A percentile compares a stretch with the other conserved stretches of the same genome.
phyloP scores from a whole-genome alignment of 140 eudicot genomes.

The Cichorium intybus region DNA sequence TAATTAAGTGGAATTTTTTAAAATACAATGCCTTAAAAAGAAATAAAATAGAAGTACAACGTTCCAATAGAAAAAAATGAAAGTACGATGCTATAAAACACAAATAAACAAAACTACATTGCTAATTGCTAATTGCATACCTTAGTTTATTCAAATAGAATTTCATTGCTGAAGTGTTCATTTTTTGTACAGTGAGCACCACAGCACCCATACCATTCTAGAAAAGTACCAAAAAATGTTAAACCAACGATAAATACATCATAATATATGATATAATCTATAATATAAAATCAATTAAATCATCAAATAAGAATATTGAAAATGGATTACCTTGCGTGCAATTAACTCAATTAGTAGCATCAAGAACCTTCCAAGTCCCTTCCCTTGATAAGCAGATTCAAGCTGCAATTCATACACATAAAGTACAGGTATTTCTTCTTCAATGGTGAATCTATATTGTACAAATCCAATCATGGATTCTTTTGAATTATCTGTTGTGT shows the following conservation, averaged over 20 bases:
- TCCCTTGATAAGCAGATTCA: conserved; percentile 74
- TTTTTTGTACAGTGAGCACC: conserved; percentile 89
- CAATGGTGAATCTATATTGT: conserved; percentile 72
- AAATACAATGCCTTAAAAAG: no score
- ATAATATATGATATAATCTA: neutral
- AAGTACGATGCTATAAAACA: no score
- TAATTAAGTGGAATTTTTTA: no score
- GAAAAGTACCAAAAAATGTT: neutral
- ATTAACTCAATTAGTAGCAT: conserved; percentile 84
- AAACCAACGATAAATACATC: neutral
- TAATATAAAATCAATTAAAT: neutral
- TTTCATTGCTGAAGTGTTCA: conserved; percentile 62
- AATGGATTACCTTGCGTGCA: conserved; percentile 60
- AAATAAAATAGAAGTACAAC: neutral
- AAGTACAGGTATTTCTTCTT: conserved; percentile 88
- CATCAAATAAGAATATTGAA: conserved; percentile 1
- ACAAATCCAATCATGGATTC: conserved; percentile 71
- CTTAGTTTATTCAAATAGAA: conserved; percentile 63
- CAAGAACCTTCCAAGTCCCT: conserved; percentile 76
- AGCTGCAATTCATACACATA: conserved; percentile 95
- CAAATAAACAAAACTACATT: no score
- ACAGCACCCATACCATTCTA: conserved; percentile 88
- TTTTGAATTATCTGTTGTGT: conserved; percentile 19
- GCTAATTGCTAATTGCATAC: conserved; percentile 23
- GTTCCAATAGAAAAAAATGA: no score